Conservation (phyloP, 148 eudicot species). For the Hydrangea macrophylla region DNA sequence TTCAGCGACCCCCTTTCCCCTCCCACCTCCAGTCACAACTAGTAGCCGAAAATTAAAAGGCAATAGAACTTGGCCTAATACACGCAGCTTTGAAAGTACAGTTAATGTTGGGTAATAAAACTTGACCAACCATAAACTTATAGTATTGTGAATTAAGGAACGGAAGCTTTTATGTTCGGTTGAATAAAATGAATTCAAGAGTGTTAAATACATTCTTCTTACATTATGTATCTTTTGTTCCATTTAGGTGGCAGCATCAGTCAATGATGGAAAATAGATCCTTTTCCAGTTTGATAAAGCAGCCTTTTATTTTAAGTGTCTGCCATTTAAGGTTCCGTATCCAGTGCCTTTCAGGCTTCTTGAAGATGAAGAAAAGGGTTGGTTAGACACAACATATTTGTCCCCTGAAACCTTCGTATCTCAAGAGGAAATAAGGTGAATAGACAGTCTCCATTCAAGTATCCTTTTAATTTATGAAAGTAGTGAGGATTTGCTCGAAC, state of each 20-base stretch:
- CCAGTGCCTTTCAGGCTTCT: constrained; percentile 96
- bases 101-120: too few species aligned
- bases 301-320: constrained; percentile 80
- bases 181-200: background rate
- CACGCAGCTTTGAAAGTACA: too few species aligned
- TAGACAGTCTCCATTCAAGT: constrained; percentile 9
- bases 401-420: constrained; percentile 81
- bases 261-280: constrained; percentile 73
- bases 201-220: background rate
- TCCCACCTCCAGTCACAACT: too few species aligned
- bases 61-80: background rate
- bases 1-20: background rate
- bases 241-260: constrained; percentile 79
- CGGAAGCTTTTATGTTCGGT: too few species aligned
- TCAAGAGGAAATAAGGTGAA: constrained; percentile 96
- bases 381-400: constrained; percentile 98
- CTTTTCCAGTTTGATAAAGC: constrained; percentile 93
- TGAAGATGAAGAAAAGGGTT: constrained; percentile 97
- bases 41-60: background rate
- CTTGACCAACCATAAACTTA: too few species aligned
- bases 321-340: constrained; percentile 95
- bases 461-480: too few species aligned
- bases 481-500: constrained; percentile 6
- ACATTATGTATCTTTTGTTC: background rate
- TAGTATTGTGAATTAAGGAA: too few species aligned